phyloP scores from a whole-genome alignment of 2,329 filamentous ascomycete species.

The Beauveria australis region DNA sequence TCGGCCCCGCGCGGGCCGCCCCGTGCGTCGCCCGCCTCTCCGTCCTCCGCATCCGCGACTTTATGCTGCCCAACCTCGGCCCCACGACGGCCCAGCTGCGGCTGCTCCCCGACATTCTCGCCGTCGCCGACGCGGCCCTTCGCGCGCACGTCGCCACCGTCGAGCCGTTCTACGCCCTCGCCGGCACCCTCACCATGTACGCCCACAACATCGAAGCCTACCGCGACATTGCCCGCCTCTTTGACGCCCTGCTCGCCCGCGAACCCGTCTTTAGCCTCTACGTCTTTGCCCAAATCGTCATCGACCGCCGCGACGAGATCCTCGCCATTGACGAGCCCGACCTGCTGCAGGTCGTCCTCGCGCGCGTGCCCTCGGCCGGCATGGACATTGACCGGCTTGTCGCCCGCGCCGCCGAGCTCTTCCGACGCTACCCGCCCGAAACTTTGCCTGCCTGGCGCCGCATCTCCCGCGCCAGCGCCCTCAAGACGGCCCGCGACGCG shows the following conservation, averaged over 20 bases:
- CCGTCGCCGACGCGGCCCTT: slow-evolving; percentile 61
- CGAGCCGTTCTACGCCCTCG: slow-evolving; percentile 85
- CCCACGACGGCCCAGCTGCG: slow-evolving; percentile 79
- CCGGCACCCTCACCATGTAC: slow-evolving; percentile 92
- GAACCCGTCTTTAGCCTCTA: slow-evolving; percentile 89
- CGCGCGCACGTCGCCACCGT: slow-evolving; percentile 67
- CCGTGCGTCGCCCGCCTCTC: slow-evolving; percentile 72
- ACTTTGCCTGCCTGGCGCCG: slow-evolving; percentile 60
- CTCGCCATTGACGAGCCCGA: slow-evolving; percentile 87
- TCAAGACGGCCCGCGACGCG: slow-evolving; percentile 68
- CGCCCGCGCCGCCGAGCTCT: slow-evolving; percentile 53
- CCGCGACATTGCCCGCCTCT: slow-evolving; percentile 78
- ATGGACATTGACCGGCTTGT: slow-evolving; percentile 77
- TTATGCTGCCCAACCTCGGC: slow-evolving; percentile 84
- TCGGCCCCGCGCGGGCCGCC: slow-evolving; percentile 54
- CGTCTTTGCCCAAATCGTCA: slow-evolving; percentile 81
- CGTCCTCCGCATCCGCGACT: slow-evolving; percentile 84
- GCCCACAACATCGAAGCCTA: slow-evolving; percentile 93
- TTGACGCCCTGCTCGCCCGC: slow-evolving; percentile 81
- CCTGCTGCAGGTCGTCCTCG: slow-evolving; percentile 82
- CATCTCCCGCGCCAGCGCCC: slow-evolving; percentile 68
- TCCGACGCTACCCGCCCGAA: slow-evolving; percentile 61
- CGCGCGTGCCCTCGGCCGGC: slow-evolving; percentile 67
- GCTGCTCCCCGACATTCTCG: slow-evolving; percentile 75
- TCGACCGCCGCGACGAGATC: slow-evolving; percentile 74